Evolutionary conservation across 108 stramenopile genomes (phyloP).

Genomic region (Pseudonitzschia pungens): DNA sequence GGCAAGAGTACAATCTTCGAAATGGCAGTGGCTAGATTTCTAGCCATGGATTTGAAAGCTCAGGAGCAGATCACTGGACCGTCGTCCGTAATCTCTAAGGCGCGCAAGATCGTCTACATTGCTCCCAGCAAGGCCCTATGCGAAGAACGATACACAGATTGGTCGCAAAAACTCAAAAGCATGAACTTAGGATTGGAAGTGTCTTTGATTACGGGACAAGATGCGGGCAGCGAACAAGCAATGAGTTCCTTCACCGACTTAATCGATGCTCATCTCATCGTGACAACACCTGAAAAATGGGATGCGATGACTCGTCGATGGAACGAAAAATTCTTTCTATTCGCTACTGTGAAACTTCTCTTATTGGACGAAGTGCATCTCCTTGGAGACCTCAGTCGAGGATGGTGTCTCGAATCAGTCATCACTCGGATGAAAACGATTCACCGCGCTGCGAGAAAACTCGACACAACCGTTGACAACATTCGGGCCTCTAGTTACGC

Average conservation of each 20-base stretch:
- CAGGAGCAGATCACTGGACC: constrained; percentile 10
- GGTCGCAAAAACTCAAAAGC: constrained; percentile 67
- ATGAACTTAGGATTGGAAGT: constrained; percentile 66
- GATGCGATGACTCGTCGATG: constrained; percentile 92
- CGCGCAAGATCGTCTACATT: constrained; percentile 86
- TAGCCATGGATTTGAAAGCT: constrained; percentile 40
- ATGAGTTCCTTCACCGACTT: constrained; percentile 63
- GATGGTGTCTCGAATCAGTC: constrained; percentile 86
- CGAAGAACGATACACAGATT: constrained; percentile 87
- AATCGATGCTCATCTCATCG: constrained; percentile 74
- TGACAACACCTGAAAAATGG: constrained; percentile 97
- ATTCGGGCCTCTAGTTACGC: constrained; percentile 45
- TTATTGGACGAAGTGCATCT: constrained; percentile 95
- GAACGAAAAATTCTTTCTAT: constrained; percentile 87
- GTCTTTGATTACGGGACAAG: constrained; percentile 89
- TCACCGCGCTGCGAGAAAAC: constrained; percentile 46
- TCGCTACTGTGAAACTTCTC: constrained; percentile 89
- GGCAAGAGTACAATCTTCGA: constrained; percentile 96
- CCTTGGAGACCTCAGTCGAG: constrained; percentile 86
- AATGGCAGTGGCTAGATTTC: constrained; percentile 90
- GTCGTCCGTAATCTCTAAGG: constrained; percentile 40
- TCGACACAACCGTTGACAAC: not conserved
- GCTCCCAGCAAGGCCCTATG: constrained; percentile 95
- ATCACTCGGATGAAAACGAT: constrained; percentile 91
- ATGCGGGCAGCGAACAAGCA: constrained; percentile 35